Percentiles rank a stretch among this genome's conserved stretches.
Conservation (phyloP, 2,329 filamentous ascomycete genomes). For the Alternaria tenuissima region DNA sequence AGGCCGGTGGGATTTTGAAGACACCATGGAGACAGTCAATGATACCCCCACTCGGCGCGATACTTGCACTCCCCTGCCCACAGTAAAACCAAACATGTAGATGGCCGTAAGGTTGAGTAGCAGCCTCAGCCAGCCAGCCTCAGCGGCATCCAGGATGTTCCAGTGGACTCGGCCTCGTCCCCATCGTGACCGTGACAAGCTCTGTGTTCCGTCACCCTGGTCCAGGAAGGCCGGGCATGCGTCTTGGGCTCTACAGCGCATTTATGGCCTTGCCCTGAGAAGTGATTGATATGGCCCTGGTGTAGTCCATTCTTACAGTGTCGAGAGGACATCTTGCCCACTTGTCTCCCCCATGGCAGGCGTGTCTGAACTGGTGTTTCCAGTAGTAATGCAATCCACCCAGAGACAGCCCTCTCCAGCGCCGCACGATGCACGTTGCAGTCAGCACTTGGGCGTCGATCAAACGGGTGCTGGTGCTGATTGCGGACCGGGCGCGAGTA, state of each 20-base stretch:
- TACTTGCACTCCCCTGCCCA: conserved; percentile 26
- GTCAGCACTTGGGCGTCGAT: conserved; percentile 45
- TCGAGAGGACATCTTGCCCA: background rate
- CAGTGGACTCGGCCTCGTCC: conserved; percentile 8
- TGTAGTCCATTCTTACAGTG: background rate
- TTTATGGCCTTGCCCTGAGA: background rate
- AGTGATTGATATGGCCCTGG: background rate
- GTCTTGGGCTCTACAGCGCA: conserved; percentile 12
- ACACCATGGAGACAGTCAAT: conserved; percentile 36
- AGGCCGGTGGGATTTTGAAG: conserved; percentile 35
- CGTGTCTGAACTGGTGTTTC: conserved; percentile 9
- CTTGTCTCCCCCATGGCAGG: background rate
- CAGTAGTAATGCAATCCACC: conserved; percentile 7
- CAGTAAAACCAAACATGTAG: conserved; percentile 37
- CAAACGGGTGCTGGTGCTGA: conserved; percentile 51
- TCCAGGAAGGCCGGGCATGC: conserved; percentile 22
- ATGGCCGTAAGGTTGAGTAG: conserved; percentile 12
- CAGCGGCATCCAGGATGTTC: conserved; percentile 14
- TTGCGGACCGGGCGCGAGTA: conserved; percentile 41
- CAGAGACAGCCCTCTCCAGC: conserved; percentile 19
- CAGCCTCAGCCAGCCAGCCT: conserved; percentile 29
- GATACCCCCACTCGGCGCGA: conserved; percentile 37
- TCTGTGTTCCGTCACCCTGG: conserved; percentile 29
- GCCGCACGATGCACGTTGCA: conserved; percentile 45
- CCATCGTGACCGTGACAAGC: conserved; percentile 5